Evolutionary conservation across 163 green algal species (phyloP).

Genomic region (Volvox carteri): DNA sequence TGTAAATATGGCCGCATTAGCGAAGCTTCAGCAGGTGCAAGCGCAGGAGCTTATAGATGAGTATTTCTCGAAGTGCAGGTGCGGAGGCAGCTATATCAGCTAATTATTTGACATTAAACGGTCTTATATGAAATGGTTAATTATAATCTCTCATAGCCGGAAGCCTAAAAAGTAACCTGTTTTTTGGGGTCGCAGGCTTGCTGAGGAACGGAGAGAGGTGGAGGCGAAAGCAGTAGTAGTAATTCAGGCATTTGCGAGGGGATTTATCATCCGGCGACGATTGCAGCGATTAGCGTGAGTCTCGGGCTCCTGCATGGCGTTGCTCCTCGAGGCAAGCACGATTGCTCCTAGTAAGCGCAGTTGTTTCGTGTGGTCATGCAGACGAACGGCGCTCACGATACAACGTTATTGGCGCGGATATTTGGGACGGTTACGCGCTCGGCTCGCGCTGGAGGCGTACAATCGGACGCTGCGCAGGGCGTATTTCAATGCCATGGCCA

Average conservation of each 20-base stretch:
- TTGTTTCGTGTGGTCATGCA: slow-evolving; percentile 10
- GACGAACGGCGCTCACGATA: slow-evolving; percentile 52
- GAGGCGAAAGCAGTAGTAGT: slow-evolving; percentile 19
- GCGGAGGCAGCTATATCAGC: neutral
- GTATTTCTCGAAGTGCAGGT: slow-evolving; percentile 55
- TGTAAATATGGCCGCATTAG: slow-evolving; percentile 36
- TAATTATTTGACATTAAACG: neutral
- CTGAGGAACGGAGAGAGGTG: slow-evolving; percentile 25
- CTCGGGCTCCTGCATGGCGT: neutral
- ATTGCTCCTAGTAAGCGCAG: neutral
- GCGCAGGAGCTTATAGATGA: slow-evolving; percentile 37
- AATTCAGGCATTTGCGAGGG: slow-evolving; percentile 40
- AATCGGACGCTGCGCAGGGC: slow-evolving; percentile 62
- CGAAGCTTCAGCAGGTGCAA: slow-evolving; percentile 12
- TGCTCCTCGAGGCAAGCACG: neutral
- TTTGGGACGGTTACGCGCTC: slow-evolving; percentile 58
- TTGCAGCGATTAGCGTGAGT: slow-evolving; percentile 37
- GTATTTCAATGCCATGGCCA: slow-evolving; percentile 73
- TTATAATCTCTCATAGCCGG: too few species aligned
- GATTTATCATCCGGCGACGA: slow-evolving; percentile 36
- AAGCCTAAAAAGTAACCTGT: too few species aligned
- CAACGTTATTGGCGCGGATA: slow-evolving; percentile 70
- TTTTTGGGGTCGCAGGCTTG: slow-evolving; percentile 32
- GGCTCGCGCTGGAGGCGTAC: slow-evolving; percentile 42
- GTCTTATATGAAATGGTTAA: too few species aligned